Base-by-base conservation (phyloP, 805 yeast species). In the Candida ovalis region DNA sequence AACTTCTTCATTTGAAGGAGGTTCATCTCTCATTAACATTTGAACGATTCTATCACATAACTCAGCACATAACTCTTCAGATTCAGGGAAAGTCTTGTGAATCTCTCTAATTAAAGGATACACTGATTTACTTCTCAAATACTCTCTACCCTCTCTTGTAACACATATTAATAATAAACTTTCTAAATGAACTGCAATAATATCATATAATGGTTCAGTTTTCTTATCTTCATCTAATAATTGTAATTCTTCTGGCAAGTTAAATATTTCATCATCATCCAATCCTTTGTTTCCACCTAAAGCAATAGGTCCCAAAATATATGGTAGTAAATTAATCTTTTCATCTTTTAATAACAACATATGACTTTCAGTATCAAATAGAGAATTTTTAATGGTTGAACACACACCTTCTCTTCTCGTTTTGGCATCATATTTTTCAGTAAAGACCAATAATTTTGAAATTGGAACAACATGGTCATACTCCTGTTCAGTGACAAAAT, bases 341-440 rank as follows among this genome's bases (percentile, higher is more conserved):
- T 75, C 80, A 58, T 86, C 85, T 4, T 71, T 72, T 37, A 89
- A 64, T 40, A 92, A 70, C 22, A 62, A 65, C 57, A 68, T 68
- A 62, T 92, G 98, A 32, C 78, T 67, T 37, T 81, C 79, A 1
- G 87, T 73, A 61, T 91, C 96, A 60, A 92, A 92, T 43, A 92
- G 70, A 0, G 92, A 79, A 67, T 92, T 92, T 65, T 94, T 92
- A 57, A 94, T 87, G 1, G 97, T 86, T 4, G 96, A 86, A 1
- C 96, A 95, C 35, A 88, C 91, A 61, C 96, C 97, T 63, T 86
- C 91, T 68, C 98, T 78, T 70, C 98, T 82, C 23, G 81, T 80
- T 58, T 80, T 81, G 13, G 88, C 75, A 60, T 86, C 91, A 55
- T 82, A 86, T 59, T 82, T 80, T 61, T 88, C 91, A 4, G 97